Base-by-base conservation (phyloP, 495 filamentous ascomycete species). In the Aspergillus campestris region DNA sequence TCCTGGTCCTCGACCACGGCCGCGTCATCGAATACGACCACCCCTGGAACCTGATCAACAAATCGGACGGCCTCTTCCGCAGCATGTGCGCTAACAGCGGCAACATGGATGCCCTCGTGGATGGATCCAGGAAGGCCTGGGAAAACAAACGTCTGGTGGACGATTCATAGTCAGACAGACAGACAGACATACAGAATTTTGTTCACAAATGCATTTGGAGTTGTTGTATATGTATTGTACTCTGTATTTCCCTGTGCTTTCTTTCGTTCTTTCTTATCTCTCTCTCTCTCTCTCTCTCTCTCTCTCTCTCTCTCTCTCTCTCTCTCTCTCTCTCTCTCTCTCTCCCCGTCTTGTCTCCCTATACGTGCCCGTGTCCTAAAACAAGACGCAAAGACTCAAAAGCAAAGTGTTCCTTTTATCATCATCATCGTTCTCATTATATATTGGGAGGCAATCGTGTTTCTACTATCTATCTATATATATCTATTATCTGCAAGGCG, bases 51-150 rank as follows among this genome's bases (percentile, higher is more conserved):
- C 65, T 96, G 27, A 68, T 96, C 44, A 70, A 74, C 44, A 79
- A 76, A 46, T 67, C 83, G 52, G 74, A 73, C 3, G 82, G 88
- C 9, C 67, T 77, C 15, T 99, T 99, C 71, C 77, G 78, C 50
- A 75, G 81, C 40, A 97, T 99, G 92, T 99, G 92, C 54, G 88
- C 94, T 60, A 95, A 82, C 69, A 95, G 86, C 59, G 92, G 90
- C 0, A 89, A 97, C 49, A 72, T 92, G 53, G 88, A 87, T 0
- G 58, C 57, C 12, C 66, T 99, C 40, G 51, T 77, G 36, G 79
- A 80, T 45, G 81, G 82, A 27, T 90, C 92, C 3, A 91, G 85
- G 72, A 85, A 82, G 59, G 81, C 83, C 27, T 81, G 67, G 66
- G 65, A 76, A 7, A 66, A 66, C 46, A 74, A 70, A 56, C 73